These are phyloP conservation scores for Annona squamosa DNA, from an alignment of 164 flowering plant species.

Conservation along the genomic window DNA sequence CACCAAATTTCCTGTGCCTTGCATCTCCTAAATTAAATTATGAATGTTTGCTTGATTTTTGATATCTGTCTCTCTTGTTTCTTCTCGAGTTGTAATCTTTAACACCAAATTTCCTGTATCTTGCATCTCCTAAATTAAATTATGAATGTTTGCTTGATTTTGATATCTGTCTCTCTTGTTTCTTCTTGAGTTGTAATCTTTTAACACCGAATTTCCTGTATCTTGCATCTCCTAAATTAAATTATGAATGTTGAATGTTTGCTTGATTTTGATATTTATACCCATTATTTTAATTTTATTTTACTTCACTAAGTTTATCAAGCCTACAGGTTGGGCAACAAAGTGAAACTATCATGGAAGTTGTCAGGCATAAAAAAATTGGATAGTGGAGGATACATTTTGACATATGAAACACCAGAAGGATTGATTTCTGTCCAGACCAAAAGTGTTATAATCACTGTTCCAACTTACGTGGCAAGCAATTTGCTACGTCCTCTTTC, in stretches of 20 bases:
- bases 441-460: constrained; percentile 72
- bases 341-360: constrained; percentile 85
- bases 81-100: too few species aligned
- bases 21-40: too few species aligned
- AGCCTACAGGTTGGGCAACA: constrained; percentile 61
- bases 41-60: too few species aligned
- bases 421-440: constrained; percentile 54
- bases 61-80: too few species aligned
- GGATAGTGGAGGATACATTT: constrained; percentile 44
- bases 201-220: background rate
- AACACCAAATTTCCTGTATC: background rate
- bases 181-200: too few species aligned
- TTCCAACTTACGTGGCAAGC: constrained; percentile 83
- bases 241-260: background rate
- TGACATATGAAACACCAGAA: constrained; percentile 84
- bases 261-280: background rate
- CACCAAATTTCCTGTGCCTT: background rate
- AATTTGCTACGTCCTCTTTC: constrained; percentile 70
- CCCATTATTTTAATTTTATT: background rate
- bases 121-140: too few species aligned
- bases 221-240: background rate
- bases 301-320: background rate
- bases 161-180: too few species aligned
- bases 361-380: constrained; percentile 50
- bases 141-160: too few species aligned